Evolutionary conservation across 306 rosid species (phyloP), one percentile per base, ranked within the genome.

Genomic region (Glycine latifolia): DNA sequence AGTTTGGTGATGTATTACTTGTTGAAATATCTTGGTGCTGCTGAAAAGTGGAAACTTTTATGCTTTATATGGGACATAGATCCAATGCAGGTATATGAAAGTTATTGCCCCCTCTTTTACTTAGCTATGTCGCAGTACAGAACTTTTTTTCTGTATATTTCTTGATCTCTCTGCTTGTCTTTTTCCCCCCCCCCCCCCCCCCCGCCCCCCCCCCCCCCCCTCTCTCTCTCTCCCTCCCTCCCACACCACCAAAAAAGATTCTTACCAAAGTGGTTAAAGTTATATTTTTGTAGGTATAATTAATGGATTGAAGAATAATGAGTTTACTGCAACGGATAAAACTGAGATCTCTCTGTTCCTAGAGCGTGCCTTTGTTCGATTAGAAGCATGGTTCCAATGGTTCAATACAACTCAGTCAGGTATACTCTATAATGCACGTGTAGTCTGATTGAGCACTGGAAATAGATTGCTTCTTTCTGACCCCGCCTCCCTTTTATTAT

Each of bases 351-450:
- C 88, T 79, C 55, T 87, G 53, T 95, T 95, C 87, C 86, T 95
- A 69, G 92, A 91, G 46, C 86, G 85, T 35, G 91, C 98, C 78
- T 91, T 88, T 90, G 95, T 86, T 80, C 95, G 99, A 86, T 82
- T 95, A 49, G 99, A 93, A 78, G 97, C 98, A 77, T 95, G 98
- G 99, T 93, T 89, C 89, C 98, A 86, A 20, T 95, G 96, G 96
- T 93, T 95, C 91, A 90, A 93, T 79, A 90, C 92, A 37, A 89
- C 96, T 41, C 99, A 93, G 54, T 87, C 97, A 89, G 99, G 98
- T 91, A 86, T 77, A 37, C 37, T 59, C 75, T 67, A 43, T 63
- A 65, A 60, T 71, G 77, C 61, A 41, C 54, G 39, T 39, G 13
- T 43, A 20, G 39, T 66, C 80, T 60, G 44, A 62, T 65, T 59